Evolutionary conservation across 495 filamentous ascomycete species (phyloP).

Genomic region (Penicillium simplicissimum): DNA sequence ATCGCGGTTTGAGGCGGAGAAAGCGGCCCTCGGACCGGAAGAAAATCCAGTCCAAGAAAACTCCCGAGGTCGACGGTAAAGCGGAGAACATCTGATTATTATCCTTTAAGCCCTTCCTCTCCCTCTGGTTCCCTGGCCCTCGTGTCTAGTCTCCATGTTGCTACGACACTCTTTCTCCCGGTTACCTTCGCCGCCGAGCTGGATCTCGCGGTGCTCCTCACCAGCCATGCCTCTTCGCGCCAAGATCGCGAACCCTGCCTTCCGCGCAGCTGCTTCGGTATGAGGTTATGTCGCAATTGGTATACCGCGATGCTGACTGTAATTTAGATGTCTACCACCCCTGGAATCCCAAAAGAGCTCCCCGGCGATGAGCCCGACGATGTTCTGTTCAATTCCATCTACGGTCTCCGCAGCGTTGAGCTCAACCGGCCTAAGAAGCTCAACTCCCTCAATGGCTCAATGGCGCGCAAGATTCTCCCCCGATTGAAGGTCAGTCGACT

Average conservation of each 20-base stretch:
- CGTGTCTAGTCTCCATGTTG: conserved; percentile 50
- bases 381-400: conserved; percentile 84
- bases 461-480: conserved; percentile 89
- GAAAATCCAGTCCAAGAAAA: conserved; percentile 33
- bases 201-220: conserved; percentile 50
- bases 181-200: conserved; percentile 52
- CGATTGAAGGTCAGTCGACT: conserved; percentile 60
- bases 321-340: conserved; percentile 58
- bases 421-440: conserved; percentile 89
- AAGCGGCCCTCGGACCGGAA: conserved; percentile 29
- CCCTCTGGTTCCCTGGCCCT: conserved; percentile 17
- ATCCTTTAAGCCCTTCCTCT: conserved; percentile 20
- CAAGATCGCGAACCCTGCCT: conserved; percentile 69
- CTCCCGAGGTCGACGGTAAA: conserved; percentile 37
- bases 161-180: conserved; percentile 48
- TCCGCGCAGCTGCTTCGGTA: conserved; percentile 50
- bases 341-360: conserved; percentile 52
- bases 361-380: conserved; percentile 78
- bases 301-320: conserved; percentile 8
- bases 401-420: conserved; percentile 88
- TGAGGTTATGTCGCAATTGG: conserved; percentile 4
- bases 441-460: conserved; percentile 89
- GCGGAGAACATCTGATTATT: conserved; percentile 33
- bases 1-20: conserved; percentile 24
- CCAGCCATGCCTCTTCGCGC: conserved; percentile 83